Base-by-base conservation (phyloP, 805 yeast genomes). In the Pichia sporocuriosa region DNA sequence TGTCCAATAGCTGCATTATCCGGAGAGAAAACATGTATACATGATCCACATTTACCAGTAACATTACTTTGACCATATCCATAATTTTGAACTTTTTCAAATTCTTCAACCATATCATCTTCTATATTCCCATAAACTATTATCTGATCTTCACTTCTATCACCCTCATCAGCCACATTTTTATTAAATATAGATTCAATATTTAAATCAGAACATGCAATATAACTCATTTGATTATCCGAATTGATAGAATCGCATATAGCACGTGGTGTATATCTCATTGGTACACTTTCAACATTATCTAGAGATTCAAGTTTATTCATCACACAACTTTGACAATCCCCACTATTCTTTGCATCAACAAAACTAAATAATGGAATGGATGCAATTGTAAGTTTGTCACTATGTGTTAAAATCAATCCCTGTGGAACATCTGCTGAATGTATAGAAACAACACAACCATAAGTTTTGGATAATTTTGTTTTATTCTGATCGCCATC, bases 341-440 rank as follows among this genome's bases (percentile, higher is more conserved):
- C 30, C 6, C 4, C 24, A 16, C 7, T 17, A 16, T 15, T 28
- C 20, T 32, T 36, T 24, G 30, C 28, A 6, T 77, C 81, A 27
- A 77, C 55, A 15, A 13, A 27, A 34, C 21, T 29, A 4, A 38
- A 34, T 3, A 30, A 13, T 8, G 41, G 41, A 8, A 44, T 24
- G 1, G 78, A 70, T 52, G 80, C 70, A 24, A 84, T 82, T 2
- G 70, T 60, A 44, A 86, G 61, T 17, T 63, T 68, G 32, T 66
- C 67, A 2, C 71, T 75, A 29, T 66, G 65, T 15, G 84, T 66
- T 0, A 84, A 88, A 22, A 86, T 77, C 3, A 81, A 62, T 2
- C 90, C 90, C 37, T 69, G 67, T 1, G 66, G 63, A 42, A 73
- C 66, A 45, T 84, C 93, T 44, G 75, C 84, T 33, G 85, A 78